Conservation (phyloP, 2,329 filamentous ascomycete species). For the Arthrobotrys entomopaga region DNA sequence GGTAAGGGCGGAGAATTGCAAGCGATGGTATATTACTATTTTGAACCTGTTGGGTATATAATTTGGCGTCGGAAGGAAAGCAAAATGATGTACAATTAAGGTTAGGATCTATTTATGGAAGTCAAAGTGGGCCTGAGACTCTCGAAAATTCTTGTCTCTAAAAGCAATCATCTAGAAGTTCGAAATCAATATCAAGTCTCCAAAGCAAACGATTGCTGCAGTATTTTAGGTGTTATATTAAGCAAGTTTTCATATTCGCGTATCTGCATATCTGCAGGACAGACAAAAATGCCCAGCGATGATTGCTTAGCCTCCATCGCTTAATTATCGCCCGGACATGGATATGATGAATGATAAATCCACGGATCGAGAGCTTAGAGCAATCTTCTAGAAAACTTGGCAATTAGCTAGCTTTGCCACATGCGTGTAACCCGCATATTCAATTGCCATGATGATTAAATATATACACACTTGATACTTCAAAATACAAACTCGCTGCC, state of each 20-base stretch:
- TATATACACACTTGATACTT: not conserved
- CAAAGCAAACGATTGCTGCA: no score
- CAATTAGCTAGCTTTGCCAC: not conserved
- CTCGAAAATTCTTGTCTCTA: slow-evolving; percentile 1
- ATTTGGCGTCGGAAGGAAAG: slow-evolving; percentile 35
- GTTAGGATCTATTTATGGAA: not conserved
- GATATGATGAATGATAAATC: no score
- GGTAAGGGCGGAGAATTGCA: not conserved
- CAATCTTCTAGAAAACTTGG: slow-evolving; percentile 7
- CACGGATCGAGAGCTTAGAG: not conserved
- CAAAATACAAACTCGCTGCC: no score
- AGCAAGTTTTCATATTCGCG: no score
- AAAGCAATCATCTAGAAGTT: no score
- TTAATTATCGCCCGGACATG: no score
- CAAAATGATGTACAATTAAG: slow-evolving; percentile 18
- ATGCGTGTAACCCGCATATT: not conserved
- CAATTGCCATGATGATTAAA: not conserved
- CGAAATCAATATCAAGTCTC: no score
- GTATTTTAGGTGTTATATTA: no score
- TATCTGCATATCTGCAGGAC: no score
- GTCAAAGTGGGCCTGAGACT: not conserved
- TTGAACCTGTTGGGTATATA: slow-evolving; percentile 23
- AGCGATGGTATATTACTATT: slow-evolving; percentile 1
- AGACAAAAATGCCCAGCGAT: no score
- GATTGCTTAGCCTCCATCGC: no score